Evolutionary conservation across 1,284 basidiomycete species (phyloP).

Genomic region (Microbotryum scabiosae): DNA sequence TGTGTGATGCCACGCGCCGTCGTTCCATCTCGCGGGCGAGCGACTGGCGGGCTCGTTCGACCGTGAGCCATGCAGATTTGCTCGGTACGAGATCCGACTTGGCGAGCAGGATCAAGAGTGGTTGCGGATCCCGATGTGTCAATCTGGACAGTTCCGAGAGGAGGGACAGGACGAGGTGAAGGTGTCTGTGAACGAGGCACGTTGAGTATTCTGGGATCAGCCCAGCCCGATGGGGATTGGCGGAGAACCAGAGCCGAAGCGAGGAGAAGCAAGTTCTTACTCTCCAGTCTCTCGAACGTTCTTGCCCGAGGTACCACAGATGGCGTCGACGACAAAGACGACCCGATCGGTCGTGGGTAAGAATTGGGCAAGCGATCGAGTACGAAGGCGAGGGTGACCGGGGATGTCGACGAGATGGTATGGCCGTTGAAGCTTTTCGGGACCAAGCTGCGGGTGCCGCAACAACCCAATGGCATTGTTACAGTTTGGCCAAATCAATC

Average conservation of each 20-base stretch:
- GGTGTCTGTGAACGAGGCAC: constrained; percentile 13
- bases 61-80: constrained; percentile 21
- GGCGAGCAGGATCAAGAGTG: constrained; percentile 31
- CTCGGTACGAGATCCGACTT: constrained; percentile 28
- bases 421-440: background rate
- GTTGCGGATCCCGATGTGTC: background rate
- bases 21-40: constrained; percentile 33
- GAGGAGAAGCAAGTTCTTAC: constrained; percentile 6
- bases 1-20: constrained; percentile 23
- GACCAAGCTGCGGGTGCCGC: background rate
- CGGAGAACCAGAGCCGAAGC: background rate
- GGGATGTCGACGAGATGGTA: constrained; percentile 33
- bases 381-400: constrained; percentile 33
- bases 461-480: background rate
- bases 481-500: background rate
- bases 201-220: background rate
- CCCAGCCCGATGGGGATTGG: background rate
- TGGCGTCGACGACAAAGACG: constrained; percentile 31
- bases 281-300: constrained; percentile 31
- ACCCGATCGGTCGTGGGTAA: constrained; percentile 30
- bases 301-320: constrained; percentile 24
- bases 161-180: constrained; percentile 33
- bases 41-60: constrained; percentile 30
- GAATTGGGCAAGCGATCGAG: constrained; percentile 32
- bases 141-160: constrained; percentile 18